A percentile compares a stretch with the other conserved stretches of the same genome.
phyloP scores from a whole-genome alignment of 257 asterid species.

The Nemophila menziesii region DNA sequence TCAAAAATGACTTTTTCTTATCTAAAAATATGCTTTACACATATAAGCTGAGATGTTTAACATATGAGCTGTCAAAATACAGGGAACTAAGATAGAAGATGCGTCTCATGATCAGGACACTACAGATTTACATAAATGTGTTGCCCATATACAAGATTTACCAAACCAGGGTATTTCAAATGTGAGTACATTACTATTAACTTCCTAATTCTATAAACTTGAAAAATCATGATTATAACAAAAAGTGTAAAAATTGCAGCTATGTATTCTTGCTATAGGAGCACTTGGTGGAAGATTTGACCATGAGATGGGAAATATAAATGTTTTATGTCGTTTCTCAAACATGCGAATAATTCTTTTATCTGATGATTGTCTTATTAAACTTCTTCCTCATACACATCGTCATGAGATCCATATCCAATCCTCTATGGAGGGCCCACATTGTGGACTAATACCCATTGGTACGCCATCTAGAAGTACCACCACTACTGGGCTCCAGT shows the following conservation, averaged over 20 bases:
- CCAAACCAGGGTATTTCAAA: slow-evolving; percentile 32
- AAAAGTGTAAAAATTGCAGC: slow-evolving; percentile 24
- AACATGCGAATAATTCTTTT: slow-evolving; percentile 51
- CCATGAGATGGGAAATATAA: slow-evolving; percentile 85
- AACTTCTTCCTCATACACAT: slow-evolving; percentile 63
- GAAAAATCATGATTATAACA: too few species aligned
- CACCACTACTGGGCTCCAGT: slow-evolving; percentile 74
- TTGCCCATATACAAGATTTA: slow-evolving; percentile 42
- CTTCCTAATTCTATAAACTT: background rate
- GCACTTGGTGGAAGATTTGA: slow-evolving; percentile 99
- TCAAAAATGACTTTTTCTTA: background rate
- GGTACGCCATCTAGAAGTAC: slow-evolving; percentile 44
- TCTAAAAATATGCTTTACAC: too few species aligned
- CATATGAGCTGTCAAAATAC: slow-evolving; percentile 13
- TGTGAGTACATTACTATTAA: slow-evolving; percentile 36
- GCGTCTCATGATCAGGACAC: slow-evolving; percentile 85
- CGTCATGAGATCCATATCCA: slow-evolving; percentile 59
- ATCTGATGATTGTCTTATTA: slow-evolving; percentile 81
- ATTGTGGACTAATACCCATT: slow-evolving; percentile 84
- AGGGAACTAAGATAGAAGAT: slow-evolving; percentile 66
- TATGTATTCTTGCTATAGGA: slow-evolving; percentile 74
- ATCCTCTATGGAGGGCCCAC: slow-evolving; percentile 64
- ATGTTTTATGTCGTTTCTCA: slow-evolving; percentile 58
- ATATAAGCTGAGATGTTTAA: background rate
- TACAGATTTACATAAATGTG: slow-evolving; percentile 85